Evolutionary conservation across 2,329 filamentous ascomycete species (phyloP).

Genomic region (Periconia digitata): DNA sequence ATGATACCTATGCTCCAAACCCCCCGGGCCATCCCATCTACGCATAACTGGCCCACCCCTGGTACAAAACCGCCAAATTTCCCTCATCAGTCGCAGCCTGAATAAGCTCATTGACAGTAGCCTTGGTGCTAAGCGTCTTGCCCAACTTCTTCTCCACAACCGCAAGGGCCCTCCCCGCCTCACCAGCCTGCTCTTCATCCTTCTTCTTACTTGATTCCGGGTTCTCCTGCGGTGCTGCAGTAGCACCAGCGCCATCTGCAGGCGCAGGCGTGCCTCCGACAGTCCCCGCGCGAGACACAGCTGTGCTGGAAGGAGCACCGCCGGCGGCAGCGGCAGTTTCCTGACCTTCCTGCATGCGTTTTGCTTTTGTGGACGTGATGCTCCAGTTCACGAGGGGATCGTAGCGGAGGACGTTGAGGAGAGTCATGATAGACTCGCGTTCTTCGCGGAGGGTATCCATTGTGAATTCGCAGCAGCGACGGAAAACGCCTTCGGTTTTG

Average conservation of each 20-base stretch:
- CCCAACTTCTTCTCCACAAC: slow-evolving; percentile 95
- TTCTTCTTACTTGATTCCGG: slow-evolving; percentile 36
- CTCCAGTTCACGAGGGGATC: slow-evolving; percentile 97
- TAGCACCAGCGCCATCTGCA: slow-evolving; percentile 11
- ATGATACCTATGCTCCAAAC: background rate
- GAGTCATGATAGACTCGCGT: slow-evolving; percentile 96
- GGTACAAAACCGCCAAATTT: slow-evolving; percentile 82
- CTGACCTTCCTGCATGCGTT: slow-evolving; percentile 67
- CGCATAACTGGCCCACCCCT: slow-evolving; percentile 43
- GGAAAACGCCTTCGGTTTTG: slow-evolving; percentile 92
- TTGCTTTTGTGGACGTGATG: slow-evolving; percentile 69
- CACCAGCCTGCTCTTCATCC: slow-evolving; percentile 63
- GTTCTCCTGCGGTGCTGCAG: slow-evolving; percentile 19
- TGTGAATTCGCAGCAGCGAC: slow-evolving; percentile 97
- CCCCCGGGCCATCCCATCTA: too few relatives aligned
- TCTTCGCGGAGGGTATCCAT: slow-evolving; percentile 93
- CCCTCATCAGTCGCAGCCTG: slow-evolving; percentile 92
- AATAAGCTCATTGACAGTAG: slow-evolving; percentile 95
- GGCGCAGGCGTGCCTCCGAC: slow-evolving; percentile 35
- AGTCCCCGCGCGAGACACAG: slow-evolving; percentile 26
- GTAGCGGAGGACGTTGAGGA: slow-evolving; percentile 95
- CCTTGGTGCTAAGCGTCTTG: slow-evolving; percentile 89
- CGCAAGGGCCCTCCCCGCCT: slow-evolving; percentile 88
- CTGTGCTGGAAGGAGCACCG: slow-evolving; percentile 13
- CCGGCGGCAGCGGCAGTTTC: slow-evolving; percentile 54